Conservation (phyloP, 2,329 filamentous ascomycete species). For the Alternaria panax region DNA sequence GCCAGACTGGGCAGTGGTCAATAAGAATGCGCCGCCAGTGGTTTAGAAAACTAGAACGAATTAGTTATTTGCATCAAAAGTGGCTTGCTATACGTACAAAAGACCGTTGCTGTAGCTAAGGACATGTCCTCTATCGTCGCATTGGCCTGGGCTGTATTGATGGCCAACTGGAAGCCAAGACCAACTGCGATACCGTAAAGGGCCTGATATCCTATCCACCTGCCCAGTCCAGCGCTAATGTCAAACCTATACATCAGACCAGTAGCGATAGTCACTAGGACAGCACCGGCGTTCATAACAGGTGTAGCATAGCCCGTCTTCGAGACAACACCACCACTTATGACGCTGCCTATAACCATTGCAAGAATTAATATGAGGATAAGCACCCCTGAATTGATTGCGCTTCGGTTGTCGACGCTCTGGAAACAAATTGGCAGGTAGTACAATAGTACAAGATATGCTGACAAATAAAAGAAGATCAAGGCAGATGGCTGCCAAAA, state of each 20-base stretch:
- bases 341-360: slow-evolving; percentile 22
- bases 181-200: slow-evolving; percentile 51
- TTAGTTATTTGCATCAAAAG: background rate
- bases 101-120: slow-evolving; percentile 42
- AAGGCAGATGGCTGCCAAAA: slow-evolving; percentile 46
- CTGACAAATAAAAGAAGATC: slow-evolving; percentile 47
- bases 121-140: slow-evolving; percentile 45
- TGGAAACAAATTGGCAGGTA: slow-evolving; percentile 62
- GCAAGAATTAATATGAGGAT: slow-evolving; percentile 54
- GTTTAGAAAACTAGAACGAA: slow-evolving; percentile 46
- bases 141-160: slow-evolving; percentile 48
- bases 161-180: slow-evolving; percentile 35
- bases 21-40: slow-evolving; percentile 51
- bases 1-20: slow-evolving; percentile 50
- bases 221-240: slow-evolving; percentile 41
- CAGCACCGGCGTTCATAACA: slow-evolving; percentile 36
- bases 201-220: slow-evolving; percentile 59
- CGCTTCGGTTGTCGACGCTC: slow-evolving; percentile 45
- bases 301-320: slow-evolving; percentile 48
- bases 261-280: slow-evolving; percentile 43
- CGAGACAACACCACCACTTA: slow-evolving; percentile 14
- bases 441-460: slow-evolving; percentile 53
- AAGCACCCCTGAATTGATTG: slow-evolving; percentile 52
- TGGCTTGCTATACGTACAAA: slow-evolving; percentile 25
- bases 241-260: slow-evolving; percentile 55